A percentile compares a stretch with the other conserved stretches of the same genome.
These are phyloP conservation scores for Zostera marina DNA, from an alignment of 116 monocot species.

Conservation along the genomic window DNA sequence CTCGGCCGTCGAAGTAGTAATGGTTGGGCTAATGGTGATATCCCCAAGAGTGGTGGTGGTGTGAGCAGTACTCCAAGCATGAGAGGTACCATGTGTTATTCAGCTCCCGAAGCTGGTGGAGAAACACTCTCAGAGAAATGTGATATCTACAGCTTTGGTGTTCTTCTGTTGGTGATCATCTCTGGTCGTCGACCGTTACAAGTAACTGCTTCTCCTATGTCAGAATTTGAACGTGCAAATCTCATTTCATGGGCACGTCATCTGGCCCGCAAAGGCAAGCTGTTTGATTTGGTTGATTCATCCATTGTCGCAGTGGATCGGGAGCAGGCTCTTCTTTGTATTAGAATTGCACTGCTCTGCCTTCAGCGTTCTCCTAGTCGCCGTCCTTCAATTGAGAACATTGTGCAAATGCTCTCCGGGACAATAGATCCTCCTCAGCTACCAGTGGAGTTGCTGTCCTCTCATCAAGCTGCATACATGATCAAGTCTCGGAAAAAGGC, in stretches of 20 bases:
- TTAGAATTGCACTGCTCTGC: slow-evolving; percentile 80
- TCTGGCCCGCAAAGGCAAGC: slow-evolving; percentile 51
- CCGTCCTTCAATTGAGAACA: slow-evolving; percentile 57
- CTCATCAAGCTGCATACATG: slow-evolving; percentile 54
- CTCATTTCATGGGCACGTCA: slow-evolving; percentile 91
- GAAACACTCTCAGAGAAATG: slow-evolving; percentile 77
- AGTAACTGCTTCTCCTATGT: slow-evolving; percentile 82
- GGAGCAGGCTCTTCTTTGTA: slow-evolving; percentile 73
- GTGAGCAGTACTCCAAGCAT: slow-evolving; percentile 96
- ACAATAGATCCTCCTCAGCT: slow-evolving; percentile 58
- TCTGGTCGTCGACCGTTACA: slow-evolving; percentile 89
- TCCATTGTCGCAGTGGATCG: slow-evolving; percentile 35
- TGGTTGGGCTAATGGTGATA: slow-evolving; percentile 43
- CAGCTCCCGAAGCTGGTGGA: slow-evolving; percentile 79
- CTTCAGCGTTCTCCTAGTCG: slow-evolving; percentile 63
- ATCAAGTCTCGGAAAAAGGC: slow-evolving; percentile 51
- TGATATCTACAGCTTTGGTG: slow-evolving; percentile 95
- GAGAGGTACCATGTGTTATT: slow-evolving; percentile 95
- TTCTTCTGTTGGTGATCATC: slow-evolving; percentile 69
- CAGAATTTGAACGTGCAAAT: slow-evolving; percentile 88
- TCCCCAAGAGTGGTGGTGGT: slow-evolving; percentile 71
- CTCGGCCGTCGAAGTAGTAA: slow-evolving; percentile 29
- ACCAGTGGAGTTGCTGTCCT: slow-evolving; percentile 84
- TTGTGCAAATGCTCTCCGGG: slow-evolving; percentile 71
- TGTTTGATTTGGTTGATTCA: slow-evolving; percentile 64